Evolutionary conservation across 2,329 filamentous ascomycete genomes (phyloP).

Genomic region (Fusarium luffae): DNA sequence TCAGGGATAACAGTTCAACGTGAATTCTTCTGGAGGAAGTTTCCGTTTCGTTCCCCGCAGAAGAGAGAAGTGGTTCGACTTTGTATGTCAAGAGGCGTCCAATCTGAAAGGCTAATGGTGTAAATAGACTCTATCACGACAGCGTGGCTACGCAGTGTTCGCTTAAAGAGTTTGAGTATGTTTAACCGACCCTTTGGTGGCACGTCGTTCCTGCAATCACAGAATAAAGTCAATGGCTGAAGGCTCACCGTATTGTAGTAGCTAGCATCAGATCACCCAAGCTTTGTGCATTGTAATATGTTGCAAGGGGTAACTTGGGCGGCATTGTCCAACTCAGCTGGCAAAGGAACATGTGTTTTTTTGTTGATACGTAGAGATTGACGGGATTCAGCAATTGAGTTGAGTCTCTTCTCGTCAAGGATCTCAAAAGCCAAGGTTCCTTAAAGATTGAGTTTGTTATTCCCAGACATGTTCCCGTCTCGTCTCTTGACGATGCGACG

Average conservation of each 20-base stretch:
- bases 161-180: conserved; percentile 13
- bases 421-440: background rate
- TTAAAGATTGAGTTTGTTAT: conserved; percentile 10
- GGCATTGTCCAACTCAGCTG: background rate
- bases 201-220: conserved; percentile 1
- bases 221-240: background rate
- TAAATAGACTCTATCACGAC: background rate
- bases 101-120: background rate
- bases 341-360: background rate
- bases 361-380: background rate
- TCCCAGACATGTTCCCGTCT: conserved; percentile 22
- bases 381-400: background rate
- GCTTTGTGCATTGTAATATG: conserved; percentile 16
- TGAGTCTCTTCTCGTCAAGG: background rate
- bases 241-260: conserved; percentile 1
- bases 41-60: background rate
- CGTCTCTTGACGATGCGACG: background rate
- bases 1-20: background rate
- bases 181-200: conserved; percentile 5
- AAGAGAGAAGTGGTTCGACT: background rate
- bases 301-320: conserved; percentile 7
- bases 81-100: background rate
- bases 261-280: conserved; percentile 24
- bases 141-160: background rate
- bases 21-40: background rate